A percentile compares a stretch with the other conserved stretches of the same genome.
phyloP scores from a whole-genome alignment of 257 asterid species.

The Salvia hispanica region DNA sequence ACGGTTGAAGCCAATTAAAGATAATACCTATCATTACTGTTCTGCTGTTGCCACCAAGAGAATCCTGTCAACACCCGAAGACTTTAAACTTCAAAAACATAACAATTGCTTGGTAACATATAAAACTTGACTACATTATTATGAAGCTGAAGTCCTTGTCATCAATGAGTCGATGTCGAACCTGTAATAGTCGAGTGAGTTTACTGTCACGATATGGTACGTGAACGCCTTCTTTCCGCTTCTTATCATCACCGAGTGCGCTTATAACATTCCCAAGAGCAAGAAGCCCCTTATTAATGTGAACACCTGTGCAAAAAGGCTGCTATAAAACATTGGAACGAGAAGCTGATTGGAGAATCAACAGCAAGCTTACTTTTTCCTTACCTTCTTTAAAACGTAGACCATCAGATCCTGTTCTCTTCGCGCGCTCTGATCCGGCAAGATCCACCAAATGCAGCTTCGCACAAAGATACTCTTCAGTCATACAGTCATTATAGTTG shows the following conservation, averaged over 20 bases:
- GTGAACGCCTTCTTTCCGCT: slow-evolving; percentile 92
- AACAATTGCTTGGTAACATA: background rate
- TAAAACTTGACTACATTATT: background rate
- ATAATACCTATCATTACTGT: slow-evolving; percentile 93
- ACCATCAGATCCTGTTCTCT: slow-evolving; percentile 99
- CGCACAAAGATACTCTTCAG: slow-evolving; percentile 96
- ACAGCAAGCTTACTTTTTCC: background rate
- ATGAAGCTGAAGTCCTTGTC: background rate
- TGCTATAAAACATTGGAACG: slow-evolving; percentile 19
- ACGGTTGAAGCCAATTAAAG: background rate
- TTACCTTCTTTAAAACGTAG: slow-evolving; percentile 97
- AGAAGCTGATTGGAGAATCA: slow-evolving; percentile 24
- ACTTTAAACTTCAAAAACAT: background rate
- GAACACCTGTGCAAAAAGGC: slow-evolving; percentile 68
- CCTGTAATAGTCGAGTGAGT: slow-evolving; percentile 99
- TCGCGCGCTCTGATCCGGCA: slow-evolving; percentile 99
- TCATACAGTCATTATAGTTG: slow-evolving; percentile 60
- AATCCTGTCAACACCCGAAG: slow-evolving; percentile 69
- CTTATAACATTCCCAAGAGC: slow-evolving; percentile 98
- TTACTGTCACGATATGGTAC: slow-evolving; percentile 98
- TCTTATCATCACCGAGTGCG: slow-evolving; percentile 98
- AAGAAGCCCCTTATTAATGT: slow-evolving; percentile 96
- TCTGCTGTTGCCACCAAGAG: slow-evolving; percentile 99
- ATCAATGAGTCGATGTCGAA: slow-evolving; percentile 33
- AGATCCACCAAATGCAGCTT: slow-evolving; percentile 98